Base-by-base conservation (phyloP, 768 basidiomycete genomes). In the Sistotremastrum suecicum region DNA sequence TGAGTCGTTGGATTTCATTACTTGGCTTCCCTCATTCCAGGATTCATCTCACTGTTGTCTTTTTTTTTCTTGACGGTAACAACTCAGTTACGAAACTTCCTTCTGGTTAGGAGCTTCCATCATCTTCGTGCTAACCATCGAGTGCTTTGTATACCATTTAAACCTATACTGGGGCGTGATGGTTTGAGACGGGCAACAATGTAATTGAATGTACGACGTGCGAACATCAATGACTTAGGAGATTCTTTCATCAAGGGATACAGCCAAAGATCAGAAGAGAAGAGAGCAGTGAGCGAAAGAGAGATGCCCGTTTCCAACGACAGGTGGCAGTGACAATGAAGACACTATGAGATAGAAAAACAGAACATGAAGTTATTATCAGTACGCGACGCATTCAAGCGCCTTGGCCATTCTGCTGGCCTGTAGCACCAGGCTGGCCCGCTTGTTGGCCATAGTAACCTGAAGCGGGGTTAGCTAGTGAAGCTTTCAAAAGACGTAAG, bases 381-480 rank as follows among this genome's bases (percentile, higher is more conserved):
- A 33, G 45, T 20, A 45, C 28, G 20, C 20, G 36, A 30, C 34
- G 37, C 30, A 12, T 33, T 29, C 40, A 41, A 20, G 49, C 39
- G 34, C 43, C 49, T 46, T 45, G 51, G 42, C 54, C 58, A 44
- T 52, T 53, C 44, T 62, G 64, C 48, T 63, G 62, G 54, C 82
- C 81, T 47, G 70, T 70, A 46, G 68, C 62, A 52, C 73, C 69
- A 46, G 77, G 79, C 58, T 79, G 79, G 39, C 61, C 65, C 50
- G 71, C 69, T 63, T 83, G 82, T 62, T 87, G 86, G 43, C 76
- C 75, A 54, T 89, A 89, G 57, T 89, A 89, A 51, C 84, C 86
- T 88, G 44, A 43, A 51, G 49, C 33, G 12, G 12, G 55, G 42
- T 42, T 56, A 49, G 45, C 49, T 28, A 37, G 30, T 32, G 29